Base-by-base conservation (phyloP, 768 basidiomycete genomes). In the Lyophyllum semitale region DNA sequence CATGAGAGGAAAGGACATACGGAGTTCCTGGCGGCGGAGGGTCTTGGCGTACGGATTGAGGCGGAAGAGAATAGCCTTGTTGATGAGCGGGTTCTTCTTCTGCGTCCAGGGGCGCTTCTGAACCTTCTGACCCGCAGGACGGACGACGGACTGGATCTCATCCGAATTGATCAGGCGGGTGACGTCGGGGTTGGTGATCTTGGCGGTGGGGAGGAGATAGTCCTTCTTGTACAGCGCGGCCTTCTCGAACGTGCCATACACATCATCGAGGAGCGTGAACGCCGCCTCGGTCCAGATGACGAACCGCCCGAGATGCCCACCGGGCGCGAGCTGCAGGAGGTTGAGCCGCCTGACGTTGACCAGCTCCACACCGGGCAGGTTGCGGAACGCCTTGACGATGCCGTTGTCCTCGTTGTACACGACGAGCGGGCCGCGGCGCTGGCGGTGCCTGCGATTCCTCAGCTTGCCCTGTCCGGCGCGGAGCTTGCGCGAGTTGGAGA, bases 21-120 rank as follows among this genome's bases (percentile, higher is more conserved):
- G 82, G 62, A 96, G 75, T 71, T 96, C 93, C 68, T 94, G 89
- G 64, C 89, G 81, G 73, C 93, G 90, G 67, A 95, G 74, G 42
- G 90, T 89, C 85, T 96, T 96, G 66, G 95, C 96, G 76, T 98
- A 98, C 50, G 96, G 96, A 83, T 98, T 98, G 77, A 98, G 84
- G 67, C 95, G 89, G 93, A 95, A 95, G 71, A 95, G 86, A 65
- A 95, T 78, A 48, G 84, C 89, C 81, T 91, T 95, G 88, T 97
- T 97, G 77, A 84, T 73, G 66, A 97, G 84, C 50, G 95, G 94
- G 82, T 97, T 98, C 89, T 98, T 98, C 91, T 95, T 95, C 80
- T 98, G 95, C 60, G 94, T 92, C 92, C 91, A 95, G 57, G 95
- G 94, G 68, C 95, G 89, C 77, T 95, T 97, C 76, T 89, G 88